Evolutionary conservation across 2,329 filamentous ascomycete species (phyloP).

Genomic region (Cladosporium austrohemisphaericum): DNA sequence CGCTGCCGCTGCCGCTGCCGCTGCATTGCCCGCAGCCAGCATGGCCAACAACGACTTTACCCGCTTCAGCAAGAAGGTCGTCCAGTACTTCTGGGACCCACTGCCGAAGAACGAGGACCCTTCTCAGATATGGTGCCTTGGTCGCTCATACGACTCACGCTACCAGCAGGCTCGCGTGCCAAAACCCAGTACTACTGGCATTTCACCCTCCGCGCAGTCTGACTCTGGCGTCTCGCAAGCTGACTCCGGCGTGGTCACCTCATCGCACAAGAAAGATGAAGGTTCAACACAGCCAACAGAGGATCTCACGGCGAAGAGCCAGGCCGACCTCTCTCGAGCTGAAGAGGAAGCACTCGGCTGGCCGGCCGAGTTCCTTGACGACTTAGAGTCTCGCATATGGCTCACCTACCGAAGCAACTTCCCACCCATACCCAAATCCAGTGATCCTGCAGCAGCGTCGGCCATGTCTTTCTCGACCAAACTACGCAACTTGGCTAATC

Average conservation of each 20-base stretch:
- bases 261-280: background rate
- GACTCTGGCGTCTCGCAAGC: constrained; percentile 30
- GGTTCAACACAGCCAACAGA: constrained; percentile 20
- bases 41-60: constrained; percentile 71
- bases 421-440: constrained; percentile 71
- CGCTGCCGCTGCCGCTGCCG: too few species aligned
- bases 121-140: constrained; percentile 80
- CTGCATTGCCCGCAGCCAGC: constrained; percentile 18
- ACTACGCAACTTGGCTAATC: constrained; percentile 74
- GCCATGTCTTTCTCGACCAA: constrained; percentile 80
- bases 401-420: constrained; percentile 95
- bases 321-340: constrained; percentile 27
- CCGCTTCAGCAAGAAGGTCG: constrained; percentile 70
- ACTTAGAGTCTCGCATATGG: constrained; percentile 92
- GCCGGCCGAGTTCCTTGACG: constrained; percentile 80
- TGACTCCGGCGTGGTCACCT: constrained; percentile 31
- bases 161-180: constrained; percentile 21
- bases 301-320: constrained; percentile 27
- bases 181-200: constrained; percentile 21
- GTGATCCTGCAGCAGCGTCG: constrained; percentile 65
- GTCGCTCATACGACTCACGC: constrained; percentile 48
- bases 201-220: constrained; percentile 30
- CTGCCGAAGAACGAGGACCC: constrained; percentile 76
- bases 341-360: constrained; percentile 55
- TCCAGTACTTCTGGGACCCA: constrained; percentile 90